phyloP scores from a whole-genome alignment of 176 grass and related monocot genomes.

The Oryza australiensis region DNA sequence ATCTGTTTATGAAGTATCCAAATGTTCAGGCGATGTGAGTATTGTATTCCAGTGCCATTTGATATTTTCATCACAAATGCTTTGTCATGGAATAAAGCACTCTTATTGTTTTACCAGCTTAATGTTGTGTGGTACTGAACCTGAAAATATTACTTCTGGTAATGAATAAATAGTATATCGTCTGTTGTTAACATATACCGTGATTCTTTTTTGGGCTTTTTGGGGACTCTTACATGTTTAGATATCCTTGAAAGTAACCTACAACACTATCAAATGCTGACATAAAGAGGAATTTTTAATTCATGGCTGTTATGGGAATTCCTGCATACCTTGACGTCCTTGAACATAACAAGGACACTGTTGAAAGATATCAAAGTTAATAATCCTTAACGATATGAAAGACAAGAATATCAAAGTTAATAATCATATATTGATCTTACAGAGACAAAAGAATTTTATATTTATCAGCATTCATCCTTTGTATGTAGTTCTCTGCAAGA shows the following conservation, averaged over 20 bases:
- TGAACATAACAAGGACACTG: not conserved
- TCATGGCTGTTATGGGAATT: not conserved
- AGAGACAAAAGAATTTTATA: not conserved
- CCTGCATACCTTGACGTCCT: not conserved
- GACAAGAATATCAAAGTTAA: no score
- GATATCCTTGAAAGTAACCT: not conserved
- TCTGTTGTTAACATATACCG: not conserved
- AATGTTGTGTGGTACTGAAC: not conserved
- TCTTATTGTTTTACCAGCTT: not conserved
- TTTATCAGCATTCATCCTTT: not conserved
- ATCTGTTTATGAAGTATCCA: conserved; percentile 58
- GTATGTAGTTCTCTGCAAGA: no score
- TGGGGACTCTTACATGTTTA: not conserved
- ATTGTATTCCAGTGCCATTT: not conserved
- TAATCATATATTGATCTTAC: no score
- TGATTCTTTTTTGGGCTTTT: not conserved
- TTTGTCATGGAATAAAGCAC: not conserved
- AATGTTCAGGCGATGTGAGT: conserved; percentile 76
- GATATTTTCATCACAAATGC: not conserved
- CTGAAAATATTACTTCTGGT: not conserved
- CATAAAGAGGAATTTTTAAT: not conserved
- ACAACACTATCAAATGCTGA: no score
- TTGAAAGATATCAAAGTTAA: not conserved
- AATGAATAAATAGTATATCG: not conserved
- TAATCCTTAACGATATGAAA: not conserved